Conservation (phyloP, 257 asterid genomes). For the Rehmannia glutinosa region DNA sequence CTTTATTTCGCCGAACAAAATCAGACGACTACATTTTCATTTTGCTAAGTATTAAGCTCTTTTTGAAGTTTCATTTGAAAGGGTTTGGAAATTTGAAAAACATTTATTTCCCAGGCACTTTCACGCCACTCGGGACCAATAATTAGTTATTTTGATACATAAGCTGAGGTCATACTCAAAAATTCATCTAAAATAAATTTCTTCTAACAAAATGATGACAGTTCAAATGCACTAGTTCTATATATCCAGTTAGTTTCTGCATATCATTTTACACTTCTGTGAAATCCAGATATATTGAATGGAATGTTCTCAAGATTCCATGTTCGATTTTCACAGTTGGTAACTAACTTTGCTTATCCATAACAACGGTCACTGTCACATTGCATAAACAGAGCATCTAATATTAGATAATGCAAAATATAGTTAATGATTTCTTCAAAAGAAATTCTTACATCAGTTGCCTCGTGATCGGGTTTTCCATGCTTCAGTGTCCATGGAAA, state of each 20-base stretch:
- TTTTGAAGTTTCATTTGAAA: neutral
- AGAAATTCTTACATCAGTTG: conserved; percentile 59
- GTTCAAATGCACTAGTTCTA: neutral
- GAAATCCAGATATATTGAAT: neutral
- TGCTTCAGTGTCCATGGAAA: conserved; percentile 93
- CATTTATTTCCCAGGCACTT: neutral
- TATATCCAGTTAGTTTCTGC: neutral
- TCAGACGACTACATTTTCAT: no score
- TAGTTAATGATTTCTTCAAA: neutral
- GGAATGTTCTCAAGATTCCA: neutral
- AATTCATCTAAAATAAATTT: neutral
- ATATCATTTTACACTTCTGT: neutral
- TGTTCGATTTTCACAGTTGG: neutral
- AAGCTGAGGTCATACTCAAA: neutral
- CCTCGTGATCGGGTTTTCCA: conserved; percentile 90
- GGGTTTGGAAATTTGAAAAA: neutral
- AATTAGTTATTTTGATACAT: neutral
- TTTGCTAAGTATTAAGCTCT: no score
- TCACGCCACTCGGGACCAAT: neutral
- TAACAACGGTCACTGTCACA: neutral
- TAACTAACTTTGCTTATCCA: neutral
- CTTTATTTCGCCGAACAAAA: no score
- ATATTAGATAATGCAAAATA: neutral
- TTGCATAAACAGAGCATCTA: neutral
- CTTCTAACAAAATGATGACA: neutral